phyloP scores from a whole-genome alignment of 495 filamentous ascomycete species.

The Penicillium chermesinum region DNA sequence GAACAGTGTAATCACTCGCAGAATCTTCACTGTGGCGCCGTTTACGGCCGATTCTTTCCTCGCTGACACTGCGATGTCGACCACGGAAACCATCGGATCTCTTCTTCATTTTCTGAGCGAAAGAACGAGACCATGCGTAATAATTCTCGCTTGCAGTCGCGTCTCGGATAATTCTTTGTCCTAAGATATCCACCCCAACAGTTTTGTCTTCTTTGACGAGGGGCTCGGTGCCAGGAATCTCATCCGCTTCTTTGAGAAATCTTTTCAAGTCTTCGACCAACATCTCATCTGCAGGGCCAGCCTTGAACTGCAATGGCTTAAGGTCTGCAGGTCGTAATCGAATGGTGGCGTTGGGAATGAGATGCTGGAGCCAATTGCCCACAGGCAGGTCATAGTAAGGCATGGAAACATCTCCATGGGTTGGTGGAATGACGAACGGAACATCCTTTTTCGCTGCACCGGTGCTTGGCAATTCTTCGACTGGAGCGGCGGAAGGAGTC shows the following conservation, averaged over 20 bases:
- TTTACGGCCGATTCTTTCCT: slow-evolving; percentile 34
- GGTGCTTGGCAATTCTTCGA: slow-evolving; percentile 10
- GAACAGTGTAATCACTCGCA: slow-evolving; percentile 23
- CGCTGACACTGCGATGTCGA: slow-evolving; percentile 29
- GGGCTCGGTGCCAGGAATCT: slow-evolving; percentile 47
- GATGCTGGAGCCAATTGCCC: slow-evolving; percentile 71
- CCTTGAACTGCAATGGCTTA: slow-evolving; percentile 65
- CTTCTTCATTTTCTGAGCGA: slow-evolving; percentile 77
- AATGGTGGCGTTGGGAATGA: slow-evolving; percentile 67
- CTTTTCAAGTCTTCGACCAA: slow-evolving; percentile 61
- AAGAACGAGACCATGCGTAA: slow-evolving; percentile 78
- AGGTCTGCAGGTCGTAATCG: slow-evolving; percentile 68
- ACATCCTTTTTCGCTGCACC: slow-evolving; percentile 32
- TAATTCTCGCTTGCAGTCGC: slow-evolving; percentile 68
- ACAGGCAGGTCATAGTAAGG: slow-evolving; percentile 85
- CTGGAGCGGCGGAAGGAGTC: slow-evolving; percentile 35
- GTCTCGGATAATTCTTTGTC: slow-evolving; percentile 59
- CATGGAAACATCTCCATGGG: slow-evolving; percentile 69
- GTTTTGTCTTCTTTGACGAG: slow-evolving; percentile 34
- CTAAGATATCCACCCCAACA: slow-evolving; percentile 67
- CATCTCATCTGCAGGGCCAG: slow-evolving; percentile 66
- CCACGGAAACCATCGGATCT: slow-evolving; percentile 29
- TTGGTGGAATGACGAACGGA: slow-evolving; percentile 66
- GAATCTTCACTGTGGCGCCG: slow-evolving; percentile 48
- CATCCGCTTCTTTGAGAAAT: slow-evolving; percentile 63